phyloP scores from a whole-genome alignment of 2,329 filamentous ascomycete genomes.

The Scedosporium boydii region DNA sequence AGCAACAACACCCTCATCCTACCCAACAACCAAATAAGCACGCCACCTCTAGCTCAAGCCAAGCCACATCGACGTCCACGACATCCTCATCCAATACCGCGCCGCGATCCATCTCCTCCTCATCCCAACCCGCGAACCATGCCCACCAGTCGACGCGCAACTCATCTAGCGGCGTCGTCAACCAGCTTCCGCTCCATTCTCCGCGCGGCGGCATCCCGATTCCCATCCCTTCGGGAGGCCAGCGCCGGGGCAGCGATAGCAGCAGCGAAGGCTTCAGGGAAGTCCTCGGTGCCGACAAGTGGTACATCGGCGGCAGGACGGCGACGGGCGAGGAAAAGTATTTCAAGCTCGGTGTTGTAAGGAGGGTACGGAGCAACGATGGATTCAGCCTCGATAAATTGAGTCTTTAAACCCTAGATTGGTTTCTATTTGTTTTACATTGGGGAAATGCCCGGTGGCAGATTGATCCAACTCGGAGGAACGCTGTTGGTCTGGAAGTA shows the following conservation, averaged over 20 bases:
- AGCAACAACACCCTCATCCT: conserved; percentile 29
- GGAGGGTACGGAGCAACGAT: conserved; percentile 63
- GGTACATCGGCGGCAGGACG: conserved; percentile 72
- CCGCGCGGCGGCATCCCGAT: conserved; percentile 27
- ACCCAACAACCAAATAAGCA: conserved; percentile 26
- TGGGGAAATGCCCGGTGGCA: neutral
- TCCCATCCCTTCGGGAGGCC: conserved; percentile 17
- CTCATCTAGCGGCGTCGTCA: conserved; percentile 13
- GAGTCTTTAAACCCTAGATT: conserved; percentile 47
- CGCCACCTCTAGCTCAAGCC: conserved; percentile 13
- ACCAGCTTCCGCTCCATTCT: conserved; percentile 19
- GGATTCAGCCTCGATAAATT: conserved; percentile 65
- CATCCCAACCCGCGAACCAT: conserved; percentile 3
- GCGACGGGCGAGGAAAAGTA: conserved; percentile 70
- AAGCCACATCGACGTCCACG: conserved; percentile 11
- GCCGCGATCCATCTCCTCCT: conserved; percentile 6
- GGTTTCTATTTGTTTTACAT: neutral
- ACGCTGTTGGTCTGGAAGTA: neutral
- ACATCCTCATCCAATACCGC: conserved; percentile 15
- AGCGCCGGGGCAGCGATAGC: conserved; percentile 63
- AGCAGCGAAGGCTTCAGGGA: conserved; percentile 69
- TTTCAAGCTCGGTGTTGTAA: conserved; percentile 71
- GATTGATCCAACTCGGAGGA: neutral
- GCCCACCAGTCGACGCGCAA: conserved; percentile 7
- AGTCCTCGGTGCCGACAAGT: conserved; percentile 62